These are phyloP conservation scores for Trametes pubescens DNA, from an alignment of 1,284 basidiomycete genomes.

Conservation along the genomic window DNA sequence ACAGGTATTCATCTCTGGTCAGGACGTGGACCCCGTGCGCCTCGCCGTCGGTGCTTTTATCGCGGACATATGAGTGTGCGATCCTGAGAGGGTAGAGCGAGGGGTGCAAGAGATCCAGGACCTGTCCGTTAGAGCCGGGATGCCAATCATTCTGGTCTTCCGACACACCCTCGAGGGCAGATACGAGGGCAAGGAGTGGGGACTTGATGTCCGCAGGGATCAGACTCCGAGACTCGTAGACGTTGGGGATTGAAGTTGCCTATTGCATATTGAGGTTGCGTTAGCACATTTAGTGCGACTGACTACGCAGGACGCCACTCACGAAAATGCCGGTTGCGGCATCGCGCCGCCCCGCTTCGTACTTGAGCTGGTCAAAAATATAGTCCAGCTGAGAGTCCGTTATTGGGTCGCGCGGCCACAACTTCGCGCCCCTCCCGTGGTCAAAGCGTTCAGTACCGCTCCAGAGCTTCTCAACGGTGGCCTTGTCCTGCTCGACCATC, in stretches of 20 bases:
- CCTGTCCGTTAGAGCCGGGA: constrained; percentile 33
- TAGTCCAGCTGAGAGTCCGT: constrained; percentile 41
- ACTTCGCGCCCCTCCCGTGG: constrained; percentile 3
- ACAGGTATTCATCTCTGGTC: constrained; percentile 2
- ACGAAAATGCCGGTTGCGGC: constrained; percentile 48
- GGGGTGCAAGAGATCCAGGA: constrained; percentile 31
- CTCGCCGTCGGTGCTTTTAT: background rate
- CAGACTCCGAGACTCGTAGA: constrained; percentile 42
- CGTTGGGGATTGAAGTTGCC: constrained; percentile 48
- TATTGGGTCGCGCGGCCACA: constrained; percentile 21
- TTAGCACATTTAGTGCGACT: background rate
- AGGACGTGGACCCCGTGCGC: background rate
- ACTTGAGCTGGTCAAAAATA: constrained; percentile 56
- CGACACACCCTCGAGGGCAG: constrained; percentile 20
- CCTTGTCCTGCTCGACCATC: constrained; percentile 22
- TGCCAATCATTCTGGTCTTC: constrained; percentile 35
- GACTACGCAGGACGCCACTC: background rate
- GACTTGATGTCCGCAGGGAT: constrained; percentile 18
- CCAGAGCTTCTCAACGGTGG: constrained; percentile 17
- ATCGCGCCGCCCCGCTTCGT: constrained; percentile 53
- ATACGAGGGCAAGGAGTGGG: constrained; percentile 4
- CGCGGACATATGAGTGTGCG: constrained; percentile 22
- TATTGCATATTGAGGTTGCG: background rate
- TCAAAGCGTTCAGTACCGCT: constrained; percentile 12
- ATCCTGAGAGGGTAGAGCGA: constrained; percentile 20